Conservation (phyloP, 257 asterid species). For the Ehretia macrophylla region DNA sequence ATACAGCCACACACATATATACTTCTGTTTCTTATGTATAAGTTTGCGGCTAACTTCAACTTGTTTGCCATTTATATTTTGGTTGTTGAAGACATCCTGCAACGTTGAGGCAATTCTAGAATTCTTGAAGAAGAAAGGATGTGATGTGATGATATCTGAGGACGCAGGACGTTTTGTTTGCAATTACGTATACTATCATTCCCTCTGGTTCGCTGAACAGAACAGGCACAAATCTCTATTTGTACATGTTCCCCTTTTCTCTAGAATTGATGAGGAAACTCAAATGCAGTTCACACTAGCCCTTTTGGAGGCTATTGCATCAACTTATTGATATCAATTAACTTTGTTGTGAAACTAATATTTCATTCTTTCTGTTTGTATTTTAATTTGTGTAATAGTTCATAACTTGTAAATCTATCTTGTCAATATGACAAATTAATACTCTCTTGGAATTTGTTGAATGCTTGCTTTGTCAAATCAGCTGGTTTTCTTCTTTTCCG, state of each 20-base stretch:
- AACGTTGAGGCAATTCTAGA: conserved; percentile 31
- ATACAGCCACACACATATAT: too few relatives aligned
- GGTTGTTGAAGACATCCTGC: conserved; percentile 44
- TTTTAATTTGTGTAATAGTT: neutral
- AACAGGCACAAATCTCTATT: conserved; percentile 48
- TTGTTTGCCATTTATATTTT: too few relatives aligned
- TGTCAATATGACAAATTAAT: neutral
- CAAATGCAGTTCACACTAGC: conserved; percentile 42
- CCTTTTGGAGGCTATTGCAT: conserved; percentile 49
- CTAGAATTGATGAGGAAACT: conserved; percentile 25
- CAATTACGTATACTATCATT: conserved; percentile 58
- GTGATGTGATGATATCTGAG: conserved; percentile 31
- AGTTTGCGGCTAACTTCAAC: too few relatives aligned
- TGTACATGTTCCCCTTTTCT: conserved; percentile 53
- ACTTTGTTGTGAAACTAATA: neutral
- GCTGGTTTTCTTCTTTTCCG: too few relatives aligned
- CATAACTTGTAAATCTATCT: neutral
- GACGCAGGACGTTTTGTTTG: conserved; percentile 66
- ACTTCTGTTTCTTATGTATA: too few relatives aligned
- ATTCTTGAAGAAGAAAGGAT: conserved; percentile 35
- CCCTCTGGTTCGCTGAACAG: conserved; percentile 43
- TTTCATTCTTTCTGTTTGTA: neutral
- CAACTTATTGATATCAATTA: conserved; percentile 24
- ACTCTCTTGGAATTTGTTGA: neutral
- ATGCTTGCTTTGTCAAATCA: neutral